Base-by-base conservation (phyloP, 371 early-diverging fungal genomes). In the Parasitella parasitica region DNA sequence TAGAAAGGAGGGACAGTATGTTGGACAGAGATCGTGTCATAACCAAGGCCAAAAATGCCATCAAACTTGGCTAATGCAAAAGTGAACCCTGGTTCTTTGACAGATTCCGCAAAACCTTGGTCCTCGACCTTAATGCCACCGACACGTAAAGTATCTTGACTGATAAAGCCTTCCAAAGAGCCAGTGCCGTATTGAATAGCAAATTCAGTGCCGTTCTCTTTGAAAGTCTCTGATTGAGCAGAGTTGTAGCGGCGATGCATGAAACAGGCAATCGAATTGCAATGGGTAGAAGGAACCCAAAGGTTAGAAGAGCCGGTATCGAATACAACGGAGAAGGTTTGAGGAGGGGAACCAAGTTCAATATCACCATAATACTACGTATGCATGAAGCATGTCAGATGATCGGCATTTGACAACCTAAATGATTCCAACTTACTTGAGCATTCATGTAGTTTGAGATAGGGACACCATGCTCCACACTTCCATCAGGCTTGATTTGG, bases 281-380 rank as follows among this genome's bases (percentile, higher is more conserved):
- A 97, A 58, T 89, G 89, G 2, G 90, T 93, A n/a, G 95, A 95
- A 6, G 97, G 98, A 22, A 98, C 96, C 97, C 97, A 96, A 30
- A 96, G 85, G 72, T 97, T 96, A 48, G 93, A 90, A 27, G 95
- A 94, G 7, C 96, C 97, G 15, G 97, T 97, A 77, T 97, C 97
- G 61, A 96, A 93, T n/a, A 98, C 91, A 26, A 97, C 96, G 13
- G 86, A 88, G 82, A 98, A 98, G 2, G 77, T 81, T 78, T 98
- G 97, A 37, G 89, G 82, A 34, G 97, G 97, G 4, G 93, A 91
- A 50, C 97, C 96, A 38, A 95, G 51, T 12, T 71, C 76, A 61
- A 94, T 88, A 48, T 93, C 92, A 16, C 95, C 95, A 71, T 87
- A 96, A 84, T 95, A 95, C 83, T 86, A 76, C 18, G 16, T 3